These are phyloP conservation scores for Dioszegia hungarica DNA, from an alignment of 768 basidiomycete genomes.

Conservation along the genomic window DNA sequence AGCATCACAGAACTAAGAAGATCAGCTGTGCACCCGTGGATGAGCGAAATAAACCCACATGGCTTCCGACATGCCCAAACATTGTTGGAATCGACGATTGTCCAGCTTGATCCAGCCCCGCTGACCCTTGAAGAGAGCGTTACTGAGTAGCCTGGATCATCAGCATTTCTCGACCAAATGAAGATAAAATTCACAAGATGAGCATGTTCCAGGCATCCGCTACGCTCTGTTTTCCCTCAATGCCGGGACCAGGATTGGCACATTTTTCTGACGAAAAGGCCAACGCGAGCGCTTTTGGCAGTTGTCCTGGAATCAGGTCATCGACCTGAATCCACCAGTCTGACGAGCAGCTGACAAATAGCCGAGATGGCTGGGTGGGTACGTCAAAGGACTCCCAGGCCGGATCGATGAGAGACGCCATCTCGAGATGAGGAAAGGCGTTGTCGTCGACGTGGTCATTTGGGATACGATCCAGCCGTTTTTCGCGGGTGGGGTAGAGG, in stretches of 20 bases:
- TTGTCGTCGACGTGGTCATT: conserved; percentile 16
- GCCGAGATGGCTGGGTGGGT: conserved; percentile 9
- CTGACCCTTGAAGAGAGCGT: conserved; percentile 38
- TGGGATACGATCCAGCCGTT: conserved; percentile 16
- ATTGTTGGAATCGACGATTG: conserved; percentile 21
- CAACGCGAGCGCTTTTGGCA: conserved; percentile 18
- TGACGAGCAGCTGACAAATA: conserved; percentile 35
- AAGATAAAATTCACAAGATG: conserved; percentile 32
- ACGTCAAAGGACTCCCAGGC: conserved; percentile 1
- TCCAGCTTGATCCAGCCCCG: conserved; percentile 35
- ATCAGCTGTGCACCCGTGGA: neutral
- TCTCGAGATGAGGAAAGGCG: conserved; percentile 30
- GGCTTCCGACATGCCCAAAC: conserved; percentile 16
- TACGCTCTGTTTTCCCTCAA: conserved; percentile 13
- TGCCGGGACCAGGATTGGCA: conserved; percentile 26
- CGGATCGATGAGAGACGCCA: conserved; percentile 13
- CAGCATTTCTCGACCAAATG: neutral
- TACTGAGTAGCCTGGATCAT: conserved; percentile 22
- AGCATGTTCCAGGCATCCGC: conserved; percentile 31
- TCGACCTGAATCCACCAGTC: conserved; percentile 32
- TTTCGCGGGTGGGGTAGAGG: neutral
- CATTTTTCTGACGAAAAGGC: conserved; percentile 27
- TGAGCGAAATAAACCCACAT: neutral
- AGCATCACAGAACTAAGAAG: conserved; percentile 14
- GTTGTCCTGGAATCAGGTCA: conserved; percentile 28